A percentile compares a stretch with the other conserved stretches of the same genome.
These are phyloP conservation scores for Excoecaria cochinchinensis DNA, from an alignment of 345 rosid genomes.

Conservation along the genomic window DNA sequence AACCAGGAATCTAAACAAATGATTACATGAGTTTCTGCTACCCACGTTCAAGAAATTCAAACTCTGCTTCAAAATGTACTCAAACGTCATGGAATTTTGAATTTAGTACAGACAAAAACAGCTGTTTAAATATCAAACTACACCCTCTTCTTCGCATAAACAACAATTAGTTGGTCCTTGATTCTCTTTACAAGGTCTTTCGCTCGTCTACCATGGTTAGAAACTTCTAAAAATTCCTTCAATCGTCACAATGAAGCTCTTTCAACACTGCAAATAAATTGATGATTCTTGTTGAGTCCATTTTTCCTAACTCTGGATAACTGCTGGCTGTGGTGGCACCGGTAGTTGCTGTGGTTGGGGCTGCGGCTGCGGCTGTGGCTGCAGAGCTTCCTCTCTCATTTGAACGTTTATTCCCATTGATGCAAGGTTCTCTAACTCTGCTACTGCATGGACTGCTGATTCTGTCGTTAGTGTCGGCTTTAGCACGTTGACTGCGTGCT, in stretches of 20 bases:
- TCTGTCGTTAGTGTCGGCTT: conserved; percentile 43
- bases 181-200: conserved; percentile 18
- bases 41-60: conserved; percentile 12
- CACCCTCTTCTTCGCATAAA: conserved; percentile 22
- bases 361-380: background rate
- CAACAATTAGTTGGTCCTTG: conserved; percentile 24
- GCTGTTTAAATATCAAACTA: conserved; percentile 18
- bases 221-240: conserved; percentile 20
- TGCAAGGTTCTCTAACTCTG: conserved; percentile 63
- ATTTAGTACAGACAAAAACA: conserved; percentile 6
- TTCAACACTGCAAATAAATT: conserved; percentile 4
- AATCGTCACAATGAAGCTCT: conserved; percentile 11
- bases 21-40: background rate
- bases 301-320: conserved; percentile 13
- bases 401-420: conserved; percentile 40
- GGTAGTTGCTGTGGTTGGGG: background rate
- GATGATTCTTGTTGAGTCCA: background rate
- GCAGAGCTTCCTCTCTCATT: conserved; percentile 30
- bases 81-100: background rate
- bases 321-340: background rate
- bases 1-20: background rate
- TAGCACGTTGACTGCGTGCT: conserved; percentile 42
- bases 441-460: conserved; percentile 30
- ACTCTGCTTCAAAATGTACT: background rate
- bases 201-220: conserved; percentile 21